Evolutionary conservation across 2,329 filamentous ascomycete genomes (phyloP).

Genomic region (Verticillium nubilum): DNA sequence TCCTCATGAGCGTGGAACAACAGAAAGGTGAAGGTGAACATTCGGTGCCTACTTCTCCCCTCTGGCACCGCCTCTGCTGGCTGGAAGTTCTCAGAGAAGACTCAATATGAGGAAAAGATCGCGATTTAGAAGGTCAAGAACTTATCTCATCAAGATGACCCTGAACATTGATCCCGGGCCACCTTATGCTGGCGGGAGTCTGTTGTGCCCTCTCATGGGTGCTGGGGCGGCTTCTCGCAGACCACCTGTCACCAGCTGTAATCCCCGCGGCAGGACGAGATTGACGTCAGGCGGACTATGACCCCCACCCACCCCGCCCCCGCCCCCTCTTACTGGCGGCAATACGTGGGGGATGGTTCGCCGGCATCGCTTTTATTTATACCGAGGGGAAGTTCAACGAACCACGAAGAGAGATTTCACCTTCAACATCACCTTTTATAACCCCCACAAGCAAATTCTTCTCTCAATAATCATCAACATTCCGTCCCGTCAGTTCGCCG

Average conservation of each 20-base stretch:
- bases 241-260: background rate
- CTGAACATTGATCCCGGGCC: no score
- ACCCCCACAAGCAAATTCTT: background rate
- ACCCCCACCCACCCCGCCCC: background rate
- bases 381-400: background rate
- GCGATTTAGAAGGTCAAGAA: no score
- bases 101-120: no score
- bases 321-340: background rate
- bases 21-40: no score
- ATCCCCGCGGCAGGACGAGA: background rate
- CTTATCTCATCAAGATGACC: no score
- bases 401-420: background rate
- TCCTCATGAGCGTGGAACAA: no score
- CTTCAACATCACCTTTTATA: background rate
- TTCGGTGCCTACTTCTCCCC: no score
- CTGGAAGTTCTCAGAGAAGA: no score
- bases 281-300: background rate
- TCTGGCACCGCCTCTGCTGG: no score
- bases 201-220: no score
- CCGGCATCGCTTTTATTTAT: background rate
- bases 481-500: background rate
- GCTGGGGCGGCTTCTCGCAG: no score
- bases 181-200: no score
- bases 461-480: background rate
- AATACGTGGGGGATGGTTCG: background rate